Base-by-base conservation (phyloP, 805 yeast genomes). In the Candida coleopterorum region DNA sequence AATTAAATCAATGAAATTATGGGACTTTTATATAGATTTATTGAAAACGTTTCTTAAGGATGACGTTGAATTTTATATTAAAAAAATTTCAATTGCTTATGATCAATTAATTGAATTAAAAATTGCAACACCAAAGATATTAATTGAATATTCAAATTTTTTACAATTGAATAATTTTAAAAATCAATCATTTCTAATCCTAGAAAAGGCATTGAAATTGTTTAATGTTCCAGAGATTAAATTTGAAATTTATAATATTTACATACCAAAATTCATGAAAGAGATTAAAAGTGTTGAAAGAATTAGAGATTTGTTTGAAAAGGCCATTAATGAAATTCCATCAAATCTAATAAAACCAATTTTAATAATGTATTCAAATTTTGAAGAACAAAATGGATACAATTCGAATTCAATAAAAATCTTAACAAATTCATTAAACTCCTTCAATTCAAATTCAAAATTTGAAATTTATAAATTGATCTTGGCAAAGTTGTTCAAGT, bases 11-110 rank as follows among this genome's bases (percentile, higher is more conserved):
- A 58, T 64, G 28, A 74, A 74, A 35, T 57, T 88, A 6, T 89
- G 96, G 96, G 60, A 75, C 4, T 73, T 75, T 44, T 85, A 83
- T 49, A 53, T 86, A 18, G 95, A 85, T 48, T 52, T 85, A 20
- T 67, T 81, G 12, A 89, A 83, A 55, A 68, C 79, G 10, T 33
- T 33, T 20, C 68, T 72, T 4, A 75, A 71, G 32, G 52, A 64
- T 0, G 56, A 60, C 24, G 60, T 57, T 9, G 38, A 44, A 10
- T 12, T 6, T 6, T 49, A 51, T 21, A 35, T 50, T 4, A 45
- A 40, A 9, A 44, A 52, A 38, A 53, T 56, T 21, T 27, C 31
- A 18, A 16, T 32, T 2, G 62, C 65, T 3, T 65, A 63, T 37
- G 44, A 49, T 10, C 49, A 46, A 32, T 42, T 64, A 43, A 53